A percentile compares a stretch with the other conserved stretches of the same genome.
These are phyloP conservation scores for Actinidia chinensis DNA, from an alignment of 179 eudicot species.

Conservation along the genomic window DNA sequence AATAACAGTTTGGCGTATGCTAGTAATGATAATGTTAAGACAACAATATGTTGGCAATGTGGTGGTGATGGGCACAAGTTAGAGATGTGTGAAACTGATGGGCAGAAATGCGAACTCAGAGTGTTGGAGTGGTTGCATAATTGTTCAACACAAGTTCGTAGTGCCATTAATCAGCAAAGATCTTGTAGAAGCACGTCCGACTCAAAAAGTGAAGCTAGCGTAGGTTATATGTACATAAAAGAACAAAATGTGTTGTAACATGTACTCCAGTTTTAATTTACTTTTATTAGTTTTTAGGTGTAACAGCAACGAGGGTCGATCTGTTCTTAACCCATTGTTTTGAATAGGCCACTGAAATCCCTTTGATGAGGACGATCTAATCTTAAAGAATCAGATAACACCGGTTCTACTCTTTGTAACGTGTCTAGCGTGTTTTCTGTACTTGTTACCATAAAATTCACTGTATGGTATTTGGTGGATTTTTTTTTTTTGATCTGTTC, in stretches of 20 bases:
- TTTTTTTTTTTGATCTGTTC: neutral
- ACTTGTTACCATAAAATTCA: neutral
- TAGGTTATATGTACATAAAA: constrained; percentile 17
- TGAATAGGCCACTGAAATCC: constrained; percentile 7
- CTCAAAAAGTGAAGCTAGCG: neutral
- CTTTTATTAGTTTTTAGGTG: constrained; percentile 21
- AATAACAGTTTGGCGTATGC: constrained; percentile 6
- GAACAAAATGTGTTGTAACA: neutral
- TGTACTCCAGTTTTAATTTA: constrained; percentile 11
- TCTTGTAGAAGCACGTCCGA: neutral
- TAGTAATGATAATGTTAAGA: neutral
- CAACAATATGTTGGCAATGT: constrained; percentile 15
- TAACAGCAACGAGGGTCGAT: constrained; percentile 19
- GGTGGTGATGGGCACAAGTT: constrained; percentile 14
- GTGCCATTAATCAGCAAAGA: neutral
- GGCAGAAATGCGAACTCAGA: constrained; percentile 34
- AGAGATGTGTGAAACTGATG: constrained; percentile 35
- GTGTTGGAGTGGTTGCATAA: constrained; percentile 25
- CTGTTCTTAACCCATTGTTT: neutral
- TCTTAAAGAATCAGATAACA: neutral
- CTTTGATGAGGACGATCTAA: neutral
- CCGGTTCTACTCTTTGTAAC: neutral
- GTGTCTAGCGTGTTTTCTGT: neutral
- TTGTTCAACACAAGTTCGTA: neutral
- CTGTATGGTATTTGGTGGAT: neutral